Evolutionary conservation across 1,139 yeast species (phyloP).

Genomic region (Spathaspora sp.): DNA sequence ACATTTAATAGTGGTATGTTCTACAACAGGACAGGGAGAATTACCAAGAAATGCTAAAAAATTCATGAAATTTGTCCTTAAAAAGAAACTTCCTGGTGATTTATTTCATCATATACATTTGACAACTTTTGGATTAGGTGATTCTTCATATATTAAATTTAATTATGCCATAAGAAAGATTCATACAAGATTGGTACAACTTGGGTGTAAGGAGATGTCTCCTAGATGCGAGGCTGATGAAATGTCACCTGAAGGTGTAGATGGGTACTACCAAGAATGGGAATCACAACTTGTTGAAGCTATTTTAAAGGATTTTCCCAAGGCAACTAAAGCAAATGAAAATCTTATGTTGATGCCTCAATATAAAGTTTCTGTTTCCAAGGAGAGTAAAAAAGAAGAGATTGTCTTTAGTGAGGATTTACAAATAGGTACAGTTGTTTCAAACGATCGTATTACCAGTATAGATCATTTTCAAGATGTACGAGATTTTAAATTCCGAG

Average conservation of each 20-base stretch:
- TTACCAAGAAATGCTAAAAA: conserved; percentile 73
- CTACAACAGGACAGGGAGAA: conserved; percentile 97
- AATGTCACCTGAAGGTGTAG: conserved; percentile 74
- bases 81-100: conserved; percentile 63
- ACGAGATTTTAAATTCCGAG: conserved; percentile 53
- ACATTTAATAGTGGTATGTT: conserved; percentile 65
- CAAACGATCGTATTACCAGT: conserved; percentile 63
- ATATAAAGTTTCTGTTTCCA: conserved; percentile 9
- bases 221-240: conserved; percentile 90
- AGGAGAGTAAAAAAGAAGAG: not conserved
- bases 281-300: conserved; percentile 50
- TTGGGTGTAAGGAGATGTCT: conserved; percentile 76
- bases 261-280: conserved; percentile 77
- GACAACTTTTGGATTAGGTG: conserved; percentile 91
- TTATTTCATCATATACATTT: conserved; percentile 62
- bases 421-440: conserved; percentile 41
- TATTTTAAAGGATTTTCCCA: conserved; percentile 20
- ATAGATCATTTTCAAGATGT: conserved; percentile 88
- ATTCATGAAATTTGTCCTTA: conserved; percentile 73
- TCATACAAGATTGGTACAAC: conserved; percentile 71
- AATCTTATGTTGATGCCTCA: conserved; percentile 20
- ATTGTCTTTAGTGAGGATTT: conserved; percentile 7
- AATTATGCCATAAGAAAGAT: conserved; percentile 84
- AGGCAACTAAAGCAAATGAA: conserved; percentile 12
- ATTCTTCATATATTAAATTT: conserved; percentile 83